Base-by-base conservation (phyloP, 179 eudicot species). In the Beta lomatogona region DNA sequence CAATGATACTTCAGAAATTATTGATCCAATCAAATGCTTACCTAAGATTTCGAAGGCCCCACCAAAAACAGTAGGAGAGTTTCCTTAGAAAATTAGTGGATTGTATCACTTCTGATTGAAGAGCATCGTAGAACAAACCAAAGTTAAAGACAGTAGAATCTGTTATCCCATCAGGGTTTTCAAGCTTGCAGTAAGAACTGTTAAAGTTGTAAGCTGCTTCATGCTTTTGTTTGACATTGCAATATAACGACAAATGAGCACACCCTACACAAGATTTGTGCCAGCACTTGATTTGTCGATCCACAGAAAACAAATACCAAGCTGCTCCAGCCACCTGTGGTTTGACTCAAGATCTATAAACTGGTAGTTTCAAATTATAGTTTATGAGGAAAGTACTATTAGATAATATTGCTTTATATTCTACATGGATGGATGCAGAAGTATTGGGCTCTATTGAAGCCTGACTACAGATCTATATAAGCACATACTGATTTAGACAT, bases 31-130 rank as follows among this genome's bases (percentile, higher is more conserved):
- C 22, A 68, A 15, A 22, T 31, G 59, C 86, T 46, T 61, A 91
- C 93, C 97, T 92, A 58, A 93, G 83, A 81, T 79, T 88, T 71
- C 81, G 86, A 55, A 87, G 86, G 58, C 90, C 92, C 92, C 92
- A 89, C 92, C 92, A 89, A 76, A 88, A 88, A 76, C 92, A 88
- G 63, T 85, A 89, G 68, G 81, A 72, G 36, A 86, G 71, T 67
- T 88, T 88, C 71, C 69, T 12, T 9, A 81, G 79, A 71, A 88
- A 88, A 71, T 83, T 66, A 9, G 75, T 65, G 41, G 89, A 77
- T 54, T 86, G 61, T 55, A 88, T 86, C 57, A 89, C 84, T 63
- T 53, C 69, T 52, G 77, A 81, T 3, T 70, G 58, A 74, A 88
- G 80, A 66, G 89, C 92, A 9, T 83, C 79, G 50, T 70, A 78